These are phyloP conservation scores for Jaltomata sinuosa DNA, from an alignment of 257 asterid species.

Conservation along the genomic window DNA sequence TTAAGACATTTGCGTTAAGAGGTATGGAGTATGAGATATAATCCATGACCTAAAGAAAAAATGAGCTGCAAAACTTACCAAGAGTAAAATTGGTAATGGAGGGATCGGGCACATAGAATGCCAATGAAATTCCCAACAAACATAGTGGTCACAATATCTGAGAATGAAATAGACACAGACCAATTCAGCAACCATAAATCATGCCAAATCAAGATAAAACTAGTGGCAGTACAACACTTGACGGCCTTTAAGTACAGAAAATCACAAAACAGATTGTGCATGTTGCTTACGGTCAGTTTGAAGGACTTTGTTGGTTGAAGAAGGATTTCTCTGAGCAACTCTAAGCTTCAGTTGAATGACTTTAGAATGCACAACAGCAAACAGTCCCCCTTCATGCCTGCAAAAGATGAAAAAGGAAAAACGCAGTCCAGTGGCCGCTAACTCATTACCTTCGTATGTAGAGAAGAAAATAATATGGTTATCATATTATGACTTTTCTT, in stretches of 20 bases:
- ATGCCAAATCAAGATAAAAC: neutral
- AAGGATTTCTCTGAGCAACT: conserved; percentile 16
- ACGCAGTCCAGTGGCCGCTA: neutral
- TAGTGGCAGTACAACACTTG: neutral
- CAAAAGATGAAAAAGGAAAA: conserved; percentile 5
- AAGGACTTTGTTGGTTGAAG: conserved; percentile 27
- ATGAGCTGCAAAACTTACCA: conserved; percentile 39
- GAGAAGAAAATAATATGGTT: neutral
- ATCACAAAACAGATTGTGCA: neutral
- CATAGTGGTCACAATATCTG: conserved; percentile 73
- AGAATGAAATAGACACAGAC: neutral
- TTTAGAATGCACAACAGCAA: conserved; percentile 36
- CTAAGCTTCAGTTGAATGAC: conserved; percentile 29
- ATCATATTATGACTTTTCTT: neutral
- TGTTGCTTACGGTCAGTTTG: conserved; percentile 57
- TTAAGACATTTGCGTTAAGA: neutral
- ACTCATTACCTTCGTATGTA: neutral
- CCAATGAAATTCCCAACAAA: conserved; percentile 91
- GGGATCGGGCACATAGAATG: conserved; percentile 81
- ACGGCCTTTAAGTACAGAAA: neutral
- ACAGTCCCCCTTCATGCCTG: conserved; percentile 87
- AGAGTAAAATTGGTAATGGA: conserved; percentile 91
- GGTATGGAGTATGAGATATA: neutral
- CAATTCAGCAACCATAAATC: neutral
- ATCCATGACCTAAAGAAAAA: neutral